Percentiles rank a stretch among this genome's conserved stretches.
phyloP scores from a whole-genome alignment of 768 basidiomycete species.

The Boletus reticulatus region DNA sequence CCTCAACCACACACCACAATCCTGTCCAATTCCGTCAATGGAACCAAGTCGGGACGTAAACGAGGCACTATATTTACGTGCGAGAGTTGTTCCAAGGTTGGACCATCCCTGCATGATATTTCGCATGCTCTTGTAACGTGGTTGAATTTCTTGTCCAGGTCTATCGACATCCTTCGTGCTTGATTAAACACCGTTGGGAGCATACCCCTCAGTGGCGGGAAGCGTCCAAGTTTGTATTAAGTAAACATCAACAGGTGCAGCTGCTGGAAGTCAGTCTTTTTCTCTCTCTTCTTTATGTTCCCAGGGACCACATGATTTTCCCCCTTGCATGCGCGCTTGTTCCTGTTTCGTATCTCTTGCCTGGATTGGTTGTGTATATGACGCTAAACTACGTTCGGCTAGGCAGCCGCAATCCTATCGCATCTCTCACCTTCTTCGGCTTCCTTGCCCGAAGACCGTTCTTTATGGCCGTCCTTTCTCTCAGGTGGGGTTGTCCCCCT shows the following conservation, averaged over 20 bases:
- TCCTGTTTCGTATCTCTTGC: background rate
- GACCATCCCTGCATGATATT: background rate
- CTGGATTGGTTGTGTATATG: background rate
- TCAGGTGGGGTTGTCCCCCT: constrained; percentile 67
- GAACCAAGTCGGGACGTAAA: constrained; percentile 57
- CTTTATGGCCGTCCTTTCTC: constrained; percentile 85
- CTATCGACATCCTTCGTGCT: constrained; percentile 89
- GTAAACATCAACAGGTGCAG: constrained; percentile 97
- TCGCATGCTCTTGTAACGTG: constrained; percentile 2
- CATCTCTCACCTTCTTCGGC: constrained; percentile 69
- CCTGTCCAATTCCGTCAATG: constrained; percentile 10
- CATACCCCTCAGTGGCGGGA: constrained; percentile 96
- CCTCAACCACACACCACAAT: constrained; percentile 3
- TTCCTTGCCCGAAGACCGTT: constrained; percentile 90
- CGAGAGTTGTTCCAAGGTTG: constrained; percentile 92
- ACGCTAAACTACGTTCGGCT: constrained; percentile 10
- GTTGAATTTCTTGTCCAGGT: constrained; percentile 43
- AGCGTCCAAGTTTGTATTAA: constrained; percentile 84
- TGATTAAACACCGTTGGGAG: constrained; percentile 98
- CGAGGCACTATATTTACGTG: constrained; percentile 86
- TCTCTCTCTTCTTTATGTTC: background rate
- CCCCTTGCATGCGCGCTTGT: background rate
- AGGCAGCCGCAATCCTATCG: constrained; percentile 94
- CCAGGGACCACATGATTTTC: background rate
- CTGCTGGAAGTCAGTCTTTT: constrained; percentile 69